Percentiles rank a stretch among this genome's conserved stretches.
Evolutionary conservation across 306 rosid species (phyloP).

Genomic region (Trifolium dubium): DNA sequence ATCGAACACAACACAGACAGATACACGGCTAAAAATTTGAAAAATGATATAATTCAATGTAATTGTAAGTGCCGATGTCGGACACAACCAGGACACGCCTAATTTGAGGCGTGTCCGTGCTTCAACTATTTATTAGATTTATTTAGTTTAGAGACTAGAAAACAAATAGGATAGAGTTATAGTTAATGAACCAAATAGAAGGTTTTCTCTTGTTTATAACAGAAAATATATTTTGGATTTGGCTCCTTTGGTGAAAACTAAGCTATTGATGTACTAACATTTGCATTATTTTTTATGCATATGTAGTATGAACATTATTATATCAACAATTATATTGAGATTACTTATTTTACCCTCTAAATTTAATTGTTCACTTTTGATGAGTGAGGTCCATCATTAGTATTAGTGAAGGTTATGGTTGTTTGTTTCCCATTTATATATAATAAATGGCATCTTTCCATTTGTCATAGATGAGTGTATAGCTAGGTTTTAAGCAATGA

Average conservation of each 20-base stretch:
- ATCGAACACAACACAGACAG: no score
- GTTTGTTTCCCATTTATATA: constrained; percentile 9
- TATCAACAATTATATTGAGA: no score
- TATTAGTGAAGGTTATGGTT: neutral
- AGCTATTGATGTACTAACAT: neutral
- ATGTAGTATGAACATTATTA: no score
- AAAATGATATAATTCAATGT: no score
- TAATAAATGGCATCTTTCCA: neutral
- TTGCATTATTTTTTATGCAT: neutral
- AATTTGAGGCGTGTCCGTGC: no score
- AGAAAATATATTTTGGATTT: neutral
- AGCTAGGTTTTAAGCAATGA: neutral
- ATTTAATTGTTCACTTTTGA: neutral
- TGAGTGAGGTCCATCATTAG: neutral
- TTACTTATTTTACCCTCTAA: neutral
- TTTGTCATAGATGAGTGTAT: neutral
- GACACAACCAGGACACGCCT: no score
- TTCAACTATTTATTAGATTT: neutral
- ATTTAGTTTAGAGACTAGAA: neutral
- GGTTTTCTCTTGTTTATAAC: neutral
- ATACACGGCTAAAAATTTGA: no score
- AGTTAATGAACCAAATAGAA: neutral
- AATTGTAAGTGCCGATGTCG: no score
- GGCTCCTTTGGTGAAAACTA: neutral
- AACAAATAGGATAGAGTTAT: neutral